Evolutionary conservation across 768 basidiomycete species (phyloP).

Genomic region (Boletus speciosus): DNA sequence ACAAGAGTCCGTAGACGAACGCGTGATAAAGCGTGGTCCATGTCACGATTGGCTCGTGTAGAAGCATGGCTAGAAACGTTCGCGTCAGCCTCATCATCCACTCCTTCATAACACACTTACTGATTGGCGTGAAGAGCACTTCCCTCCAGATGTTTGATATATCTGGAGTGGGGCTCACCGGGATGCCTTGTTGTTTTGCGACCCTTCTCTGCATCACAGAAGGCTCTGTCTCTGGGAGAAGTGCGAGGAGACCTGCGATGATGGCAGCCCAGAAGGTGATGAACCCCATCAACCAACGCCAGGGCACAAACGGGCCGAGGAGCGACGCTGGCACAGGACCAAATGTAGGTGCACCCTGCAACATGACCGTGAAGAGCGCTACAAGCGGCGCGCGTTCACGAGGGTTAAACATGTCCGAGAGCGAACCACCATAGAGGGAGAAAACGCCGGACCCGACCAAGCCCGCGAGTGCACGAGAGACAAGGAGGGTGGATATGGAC

Average conservation of each 20-base stretch:
- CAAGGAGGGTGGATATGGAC: conserved; percentile 16
- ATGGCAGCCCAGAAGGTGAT: conserved; percentile 24
- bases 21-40: conserved; percentile 30
- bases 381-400: conserved; percentile 28
- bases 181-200: conserved; percentile 8
- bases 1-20: conserved; percentile 28
- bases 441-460: conserved; percentile 26
- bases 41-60: conserved; percentile 23
- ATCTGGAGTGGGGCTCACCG: not conserved
- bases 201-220: conserved; percentile 17
- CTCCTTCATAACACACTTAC: conserved; percentile 11
- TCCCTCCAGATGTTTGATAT: conserved; percentile 18
- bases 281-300: conserved; percentile 28
- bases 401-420: conserved; percentile 29
- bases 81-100: not conserved
- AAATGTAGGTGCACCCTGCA: conserved; percentile 29
- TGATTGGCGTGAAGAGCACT: conserved; percentile 24
- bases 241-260: conserved; percentile 9
- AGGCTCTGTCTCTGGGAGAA: conserved; percentile 29
- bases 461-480: conserved; percentile 20
- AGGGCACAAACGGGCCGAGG: conserved; percentile 18
- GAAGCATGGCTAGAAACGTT: conserved; percentile 20
- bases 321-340: conserved; percentile 26
- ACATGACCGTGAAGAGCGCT: conserved; percentile 29
- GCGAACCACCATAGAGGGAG: conserved; percentile 29